phyloP scores from a whole-genome alignment of 345 rosid species.

The Chamaenerion angustifolium region DNA sequence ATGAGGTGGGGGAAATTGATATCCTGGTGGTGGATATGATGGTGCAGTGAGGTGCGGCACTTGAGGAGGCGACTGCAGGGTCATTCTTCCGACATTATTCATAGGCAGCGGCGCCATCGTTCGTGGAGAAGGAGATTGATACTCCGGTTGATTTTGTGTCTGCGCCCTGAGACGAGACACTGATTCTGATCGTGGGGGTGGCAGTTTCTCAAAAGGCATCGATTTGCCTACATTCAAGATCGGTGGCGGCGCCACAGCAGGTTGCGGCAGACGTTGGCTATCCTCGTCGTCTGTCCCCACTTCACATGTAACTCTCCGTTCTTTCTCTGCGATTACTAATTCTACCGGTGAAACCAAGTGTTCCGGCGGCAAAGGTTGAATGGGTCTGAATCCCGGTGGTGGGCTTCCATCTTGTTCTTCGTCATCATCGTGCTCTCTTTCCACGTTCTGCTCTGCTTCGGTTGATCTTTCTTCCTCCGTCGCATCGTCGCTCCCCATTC shows the following conservation, averaged over 20 bases:
- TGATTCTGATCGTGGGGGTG: background rate
- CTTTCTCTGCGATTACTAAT: background rate
- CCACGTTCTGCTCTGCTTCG: slow-evolving; percentile 6
- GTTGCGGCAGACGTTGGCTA: background rate
- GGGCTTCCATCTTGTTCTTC: slow-evolving; percentile 18
- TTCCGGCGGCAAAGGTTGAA: slow-evolving; percentile 5
- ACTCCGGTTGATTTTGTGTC: no score
- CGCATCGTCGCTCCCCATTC: background rate
- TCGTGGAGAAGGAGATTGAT: no score
- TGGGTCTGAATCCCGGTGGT: slow-evolving; percentile 22
- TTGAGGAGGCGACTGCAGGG: no score
- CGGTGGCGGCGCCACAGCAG: no score
- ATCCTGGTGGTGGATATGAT: background rate
- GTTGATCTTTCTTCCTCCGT: background rate
- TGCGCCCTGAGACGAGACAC: background rate
- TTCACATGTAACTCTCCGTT: background rate
- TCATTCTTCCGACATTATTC: no score
- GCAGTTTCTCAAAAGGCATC: background rate
- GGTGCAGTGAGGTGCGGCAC: no score
- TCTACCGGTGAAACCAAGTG: slow-evolving; percentile 8
- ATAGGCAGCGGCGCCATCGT: no score
- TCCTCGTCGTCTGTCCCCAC: background rate
- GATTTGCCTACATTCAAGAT: background rate
- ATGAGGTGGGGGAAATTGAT: slow-evolving; percentile 1
- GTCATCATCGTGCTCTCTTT: background rate